Evolutionary conservation across 257 asterid genomes (phyloP).

Genomic region (Solanum medicagineum): DNA sequence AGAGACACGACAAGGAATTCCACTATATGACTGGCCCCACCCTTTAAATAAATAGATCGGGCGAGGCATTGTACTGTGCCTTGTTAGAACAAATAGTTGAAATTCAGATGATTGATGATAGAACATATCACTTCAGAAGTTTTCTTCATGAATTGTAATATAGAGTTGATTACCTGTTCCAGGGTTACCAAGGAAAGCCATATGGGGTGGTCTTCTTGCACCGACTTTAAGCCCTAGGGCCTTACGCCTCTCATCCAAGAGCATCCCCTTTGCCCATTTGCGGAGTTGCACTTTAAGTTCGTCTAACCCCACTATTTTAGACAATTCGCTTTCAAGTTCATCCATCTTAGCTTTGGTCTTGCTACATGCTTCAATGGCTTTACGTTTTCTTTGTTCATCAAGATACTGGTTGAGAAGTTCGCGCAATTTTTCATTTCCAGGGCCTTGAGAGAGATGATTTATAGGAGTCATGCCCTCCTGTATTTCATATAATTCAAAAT

Average conservation of each 20-base stretch:
- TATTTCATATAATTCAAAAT: conserved; percentile 14
- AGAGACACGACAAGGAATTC: not conserved
- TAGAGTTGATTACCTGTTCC: conserved; percentile 59
- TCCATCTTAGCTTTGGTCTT: conserved; percentile 80
- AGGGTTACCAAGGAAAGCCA: conserved; percentile 97
- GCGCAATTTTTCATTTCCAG: conserved; percentile 58
- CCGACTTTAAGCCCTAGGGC: conserved; percentile 81
- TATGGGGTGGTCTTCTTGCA: conserved; percentile 82
- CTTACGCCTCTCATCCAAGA: conserved; percentile 78
- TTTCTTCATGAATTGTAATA: not conserved
- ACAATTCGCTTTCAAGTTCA: conserved; percentile 62
- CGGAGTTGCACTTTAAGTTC: conserved; percentile 60
- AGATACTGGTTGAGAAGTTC: conserved; percentile 55
- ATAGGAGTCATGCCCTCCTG: conserved; percentile 95
- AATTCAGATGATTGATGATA: not conserved
- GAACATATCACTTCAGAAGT: not conserved
- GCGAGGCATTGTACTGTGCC: not conserved
- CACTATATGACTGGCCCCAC: not conserved
- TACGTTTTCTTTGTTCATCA: conserved; percentile 68
- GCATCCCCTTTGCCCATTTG: conserved; percentile 97
- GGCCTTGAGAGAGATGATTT: conserved; percentile 78
- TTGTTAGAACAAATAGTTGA: not conserved
- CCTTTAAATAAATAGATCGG: not conserved
- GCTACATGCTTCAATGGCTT: conserved; percentile 82
- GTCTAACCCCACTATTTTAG: conserved; percentile 57